phyloP scores from a whole-genome alignment of 345 rosid species.

The Punica granatum region DNA sequence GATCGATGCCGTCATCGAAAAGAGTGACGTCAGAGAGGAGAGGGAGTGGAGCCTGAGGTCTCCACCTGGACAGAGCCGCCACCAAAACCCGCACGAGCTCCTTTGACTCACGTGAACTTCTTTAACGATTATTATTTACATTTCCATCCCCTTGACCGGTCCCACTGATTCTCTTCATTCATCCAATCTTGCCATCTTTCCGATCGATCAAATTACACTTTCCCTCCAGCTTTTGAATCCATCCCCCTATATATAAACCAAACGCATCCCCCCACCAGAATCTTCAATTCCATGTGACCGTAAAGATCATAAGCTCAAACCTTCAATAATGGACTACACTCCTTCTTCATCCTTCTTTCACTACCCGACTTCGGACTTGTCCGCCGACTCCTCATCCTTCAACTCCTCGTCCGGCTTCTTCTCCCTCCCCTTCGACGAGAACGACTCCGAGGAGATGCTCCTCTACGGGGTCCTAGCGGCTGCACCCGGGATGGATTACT shows the following conservation, averaged over 20 bases:
- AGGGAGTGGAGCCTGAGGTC: not conserved
- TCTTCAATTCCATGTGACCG: slow-evolving; percentile 11
- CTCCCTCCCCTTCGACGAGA: slow-evolving; percentile 51
- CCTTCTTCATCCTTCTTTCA: slow-evolving; percentile 19
- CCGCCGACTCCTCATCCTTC: slow-evolving; percentile 24
- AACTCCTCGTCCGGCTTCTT: slow-evolving; percentile 9
- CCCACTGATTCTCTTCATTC: slow-evolving; percentile 10
- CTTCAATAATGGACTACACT: slow-evolving; percentile 23
- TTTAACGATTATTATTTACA: not conserved
- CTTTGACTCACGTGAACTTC: slow-evolving; percentile 51
- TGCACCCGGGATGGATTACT: slow-evolving; percentile 12
- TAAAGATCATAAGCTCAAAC: not conserved
- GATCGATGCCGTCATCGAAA: not conserved
- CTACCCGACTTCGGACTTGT: slow-evolving; percentile 19
- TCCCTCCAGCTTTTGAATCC: not conserved
- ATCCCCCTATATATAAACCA: slow-evolving; percentile 12
- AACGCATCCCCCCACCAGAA: not conserved
- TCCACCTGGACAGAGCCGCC: slow-evolving; percentile 3
- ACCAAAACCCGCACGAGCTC: slow-evolving; percentile 6
- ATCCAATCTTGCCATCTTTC: slow-evolving; percentile 19
- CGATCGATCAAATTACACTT: not conserved
- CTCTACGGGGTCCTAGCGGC: slow-evolving; percentile 39
- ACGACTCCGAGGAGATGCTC: slow-evolving; percentile 55
- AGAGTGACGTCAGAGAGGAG: not conserved
- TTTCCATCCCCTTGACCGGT: not conserved